Base-by-base conservation (phyloP, 2,329 filamentous ascomycete genomes). In the Penicillium capsulatum region DNA sequence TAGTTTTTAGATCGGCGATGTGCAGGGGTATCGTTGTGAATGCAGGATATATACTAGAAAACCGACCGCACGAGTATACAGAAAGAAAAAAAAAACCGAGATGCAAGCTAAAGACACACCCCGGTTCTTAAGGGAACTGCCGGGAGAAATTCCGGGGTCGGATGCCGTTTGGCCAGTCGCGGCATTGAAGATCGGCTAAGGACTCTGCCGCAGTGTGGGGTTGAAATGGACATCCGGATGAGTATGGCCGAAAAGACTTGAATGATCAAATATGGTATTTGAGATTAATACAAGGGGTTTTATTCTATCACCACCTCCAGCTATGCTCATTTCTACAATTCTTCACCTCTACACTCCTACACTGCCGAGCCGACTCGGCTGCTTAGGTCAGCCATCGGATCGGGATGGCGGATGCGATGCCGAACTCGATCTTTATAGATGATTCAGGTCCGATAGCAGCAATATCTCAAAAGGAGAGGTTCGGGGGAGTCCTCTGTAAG, bases 111-210 rank as follows among this genome's bases (percentile, higher is more conserved):
- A 31, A 40, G 41, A 41, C 34, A 30, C 31, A 29, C 37, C 36
- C 31, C 36, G 34, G 40, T 45, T 53, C 43, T 62, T 58, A 62
- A 57, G 42, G 43, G 44, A 53, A 55, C 83, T 80, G 50, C 50
- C 53, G 54, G 54, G 37, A 41, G 41, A 40, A 40, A 59, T 55
- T 58, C 55, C 57, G 54, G 50, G 57, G 55, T 57, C 50, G 59
- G 54, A 55, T 50, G 47, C 38, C 40, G 45, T 33, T 32, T 17
- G 38, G 34, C 44, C 54, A 48, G 43, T 53, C 29, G 52, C 60
- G 59, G 59, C 60, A 63, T 36, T 46, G 53, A 43, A 53, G 54
- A 58, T 65, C 62, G 63, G 63, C 51, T 65, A 65, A 62, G 57
- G 51, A 50, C 51, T 62, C 53, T 57, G 40, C 61, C 61, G 59